Evolutionary conservation across 2,329 filamentous ascomycete species (phyloP), one percentile per base, ranked within the genome.

Genomic region (Botryosphaeria agaves): DNA sequence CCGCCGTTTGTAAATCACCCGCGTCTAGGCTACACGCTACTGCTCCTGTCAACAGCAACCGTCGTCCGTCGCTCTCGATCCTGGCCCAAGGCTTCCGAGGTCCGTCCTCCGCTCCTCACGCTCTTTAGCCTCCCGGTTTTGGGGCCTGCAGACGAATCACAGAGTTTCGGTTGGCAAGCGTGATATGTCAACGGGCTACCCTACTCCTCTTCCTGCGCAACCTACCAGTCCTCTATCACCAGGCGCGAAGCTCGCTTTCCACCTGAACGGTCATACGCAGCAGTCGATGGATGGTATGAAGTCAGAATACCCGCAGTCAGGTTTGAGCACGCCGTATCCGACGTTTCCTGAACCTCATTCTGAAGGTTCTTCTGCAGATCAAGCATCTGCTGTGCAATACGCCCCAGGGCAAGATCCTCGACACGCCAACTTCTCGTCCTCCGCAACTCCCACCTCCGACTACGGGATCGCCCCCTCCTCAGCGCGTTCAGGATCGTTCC

Each of bases 341-440:
- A 53, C 59, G 38, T 66, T 65, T 46, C 52, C 52, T 47, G 59
- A 62, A 52, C 50, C 70, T 60, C 69, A 76, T 66, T 85, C 83
- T 84, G 82, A 91, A 78, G 75, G 69, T 56, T 71, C 76, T 38
- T 53, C 69, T 62, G 73, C 79, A 89, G 85, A 92, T 78, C 81
- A 82, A 69, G 69, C 78, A 61, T 81, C 84, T 80, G 77, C 80
- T 78, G 80, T 79, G 62, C 79, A 87, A 60, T 92, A 91, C 61
- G 67, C 79, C 45, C 72, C 75, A 49, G 77, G 80, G 52, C 76
- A 79, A 62, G 84, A 93, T 62, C 72, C 75, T 49, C 73, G 80
- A 55, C 61, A 75, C 35, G 61, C 66, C 43, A 76, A 69, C 54
- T 81, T 83, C 56, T 76, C 78, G 36, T 66, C 75, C 38, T 74